Base-by-base conservation (phyloP, 2,329 filamentous ascomycete genomes). In the Trichophyton verrucosum region DNA sequence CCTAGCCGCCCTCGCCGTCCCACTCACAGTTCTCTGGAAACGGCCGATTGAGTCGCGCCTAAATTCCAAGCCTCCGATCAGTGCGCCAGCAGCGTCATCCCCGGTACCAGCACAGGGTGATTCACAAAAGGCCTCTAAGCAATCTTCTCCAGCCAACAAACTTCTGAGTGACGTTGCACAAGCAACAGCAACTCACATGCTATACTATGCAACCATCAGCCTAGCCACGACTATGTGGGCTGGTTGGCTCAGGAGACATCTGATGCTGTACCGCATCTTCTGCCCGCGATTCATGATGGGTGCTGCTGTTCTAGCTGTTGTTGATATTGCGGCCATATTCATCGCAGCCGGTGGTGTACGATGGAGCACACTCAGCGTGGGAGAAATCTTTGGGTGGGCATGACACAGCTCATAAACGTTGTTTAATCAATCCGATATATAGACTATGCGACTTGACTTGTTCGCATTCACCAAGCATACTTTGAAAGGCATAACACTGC, bases 221-320 rank as follows among this genome's bases (percentile, higher is more conserved):
- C 75, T 96, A 22, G 89, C 90, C 0, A 96, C 91, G 3, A 95
- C 94, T 67, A 84, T 88, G 72, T 96, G 92, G 87, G 89, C 92
- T 0, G 91, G 89, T 1, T 86, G 90, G 76, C 76, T 99, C 68
- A 81, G 94, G 60, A 81, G 94, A 58, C 94, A 99, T 77, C 80
- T 99, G 64, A 99, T 99, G 94, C 81, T 99, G 33, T 99, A 94
- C 75, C 82, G 94, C 47, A 90, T 99, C 49, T 99, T 99, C 70
- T 86, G 82, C 75, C 94, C 94, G 55, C 78, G 92, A 30, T 99
- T 92, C 76, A 89, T 99, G 87, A 82, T 89, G 71, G 90, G 87
- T 0, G 86, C 85, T 0, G 75, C 82, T 2, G 81, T 87, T 57
- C 72, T 97, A 62, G 69, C 92, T 15, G 80, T 91, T 27, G 85